phyloP scores from a whole-genome alignment of 306 rosid genomes.

The Vigna unguiculata region DNA sequence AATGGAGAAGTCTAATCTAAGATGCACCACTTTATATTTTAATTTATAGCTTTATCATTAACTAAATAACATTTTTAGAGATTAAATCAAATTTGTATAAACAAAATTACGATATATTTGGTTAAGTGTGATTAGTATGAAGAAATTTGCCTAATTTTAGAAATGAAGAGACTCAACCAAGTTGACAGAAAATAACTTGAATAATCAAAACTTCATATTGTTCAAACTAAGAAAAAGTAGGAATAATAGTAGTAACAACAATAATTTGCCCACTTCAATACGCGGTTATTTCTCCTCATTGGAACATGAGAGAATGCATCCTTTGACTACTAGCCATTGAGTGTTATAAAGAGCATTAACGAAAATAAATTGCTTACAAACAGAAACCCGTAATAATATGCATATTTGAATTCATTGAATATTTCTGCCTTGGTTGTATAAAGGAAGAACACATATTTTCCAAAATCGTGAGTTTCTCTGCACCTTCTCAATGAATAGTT shows the following conservation, averaged over 20 bases:
- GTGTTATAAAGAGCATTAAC: neutral
- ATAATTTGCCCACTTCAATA: neutral
- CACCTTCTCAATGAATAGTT: neutral
- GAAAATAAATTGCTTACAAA: neutral
- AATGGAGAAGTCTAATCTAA: no score
- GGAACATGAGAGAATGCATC: neutral
- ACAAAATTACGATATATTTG: neutral
- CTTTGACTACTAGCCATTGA: neutral
- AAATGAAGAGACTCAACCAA: no score
- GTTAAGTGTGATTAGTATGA: no score
- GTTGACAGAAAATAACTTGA: no score
- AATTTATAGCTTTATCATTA: neutral
- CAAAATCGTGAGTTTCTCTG: neutral
- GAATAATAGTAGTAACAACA: neutral
- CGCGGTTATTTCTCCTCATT: neutral
- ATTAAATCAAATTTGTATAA: neutral
- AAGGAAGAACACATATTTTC: neutral
- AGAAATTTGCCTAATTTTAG: no score
- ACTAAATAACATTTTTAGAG: neutral
- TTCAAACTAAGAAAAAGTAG: no score
- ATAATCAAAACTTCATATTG: no score
- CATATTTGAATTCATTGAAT: no score
- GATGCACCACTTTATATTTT: neutral
- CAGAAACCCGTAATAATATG: neutral
- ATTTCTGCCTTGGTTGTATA: no score